Base-by-base conservation (phyloP, 2,329 filamentous ascomycete genomes). In the Epicoccum sorghinum region DNA sequence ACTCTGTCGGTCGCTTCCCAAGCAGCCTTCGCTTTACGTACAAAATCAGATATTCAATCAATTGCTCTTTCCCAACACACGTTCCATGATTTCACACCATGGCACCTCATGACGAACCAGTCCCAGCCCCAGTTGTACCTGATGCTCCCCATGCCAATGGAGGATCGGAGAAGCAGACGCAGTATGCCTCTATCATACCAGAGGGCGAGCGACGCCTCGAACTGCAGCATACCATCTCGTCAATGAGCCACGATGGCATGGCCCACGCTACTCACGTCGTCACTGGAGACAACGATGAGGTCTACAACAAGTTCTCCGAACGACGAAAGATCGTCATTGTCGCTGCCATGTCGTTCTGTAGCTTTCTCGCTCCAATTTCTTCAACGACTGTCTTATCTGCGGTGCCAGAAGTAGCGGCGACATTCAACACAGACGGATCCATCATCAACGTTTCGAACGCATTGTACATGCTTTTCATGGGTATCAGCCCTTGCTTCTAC, bases 381-480 rank as follows among this genome's bases (percentile, higher is more conserved):
- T 90, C 86, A 35, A 93, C 89, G 0, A 87, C 87, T 1, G 85
- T 93, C 7, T 75, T 93, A 10, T 82, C 89, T 1, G 90, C 89
- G 2, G 84, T 89, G 1, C 89, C 89, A 1, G 89, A 93, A 71
- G 86, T 93, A 4, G 88, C 89, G 1, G 71, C 69, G 4, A 86
- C 84, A 7, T 91, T 84, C 68, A 60, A 78, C 35, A 90, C 87
- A 0, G 88, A 83, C 0, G 87, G 86, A 4, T 83, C 83, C 8
- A 82, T 91, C 52, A 86, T 93, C 69, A 90, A 90, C 67, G 74
- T 89, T 39, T 87, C 83, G 67, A 93, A 93, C 74, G 89, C 89
- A 0, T 74, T 88, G n/a, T 91, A 90, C 62, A 82, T 91, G 78
- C 72, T 87, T 4, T 86, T 88, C 62, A 93, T 92, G 89, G 89